Evolutionary conservation across 1,139 yeast species (phyloP).

Genomic region (Protomyces lactucae-debilis): DNA sequence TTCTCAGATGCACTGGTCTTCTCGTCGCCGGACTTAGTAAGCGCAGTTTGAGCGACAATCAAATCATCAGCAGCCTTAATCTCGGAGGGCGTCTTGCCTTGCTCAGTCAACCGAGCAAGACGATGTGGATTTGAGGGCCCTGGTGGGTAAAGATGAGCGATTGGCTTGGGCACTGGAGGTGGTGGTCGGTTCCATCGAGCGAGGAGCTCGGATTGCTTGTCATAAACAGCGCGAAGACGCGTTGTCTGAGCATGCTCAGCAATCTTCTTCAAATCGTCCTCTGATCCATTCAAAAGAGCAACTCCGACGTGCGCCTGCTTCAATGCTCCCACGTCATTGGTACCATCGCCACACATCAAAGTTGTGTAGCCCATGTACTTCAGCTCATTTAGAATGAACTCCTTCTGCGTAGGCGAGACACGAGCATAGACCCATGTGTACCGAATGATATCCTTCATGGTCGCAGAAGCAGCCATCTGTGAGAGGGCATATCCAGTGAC

Average conservation of each 20-base stretch:
- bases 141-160: constrained; percentile 96
- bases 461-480: constrained; percentile 51
- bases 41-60: constrained; percentile 1
- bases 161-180: constrained; percentile 78
- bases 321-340: constrained; percentile 98
- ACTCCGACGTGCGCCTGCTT: constrained; percentile 98
- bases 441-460: constrained; percentile 65
- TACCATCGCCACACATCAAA: constrained; percentile 99
- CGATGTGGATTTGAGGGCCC: constrained; percentile 89
- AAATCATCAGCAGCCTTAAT: constrained; percentile 46
- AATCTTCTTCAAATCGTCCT: constrained; percentile 83
- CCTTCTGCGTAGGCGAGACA: constrained; percentile 95
- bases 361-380: constrained; percentile 89
- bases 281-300: constrained; percentile 94
- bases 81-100: constrained; percentile 58
- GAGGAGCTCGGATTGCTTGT: constrained; percentile 76
- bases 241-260: constrained; percentile 74
- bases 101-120: constrained; percentile 77
- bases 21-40: constrained; percentile 10
- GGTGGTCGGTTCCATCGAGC: constrained; percentile 74
- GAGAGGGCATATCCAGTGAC: constrained; percentile 87
- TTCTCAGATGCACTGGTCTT: constrained; percentile 36
- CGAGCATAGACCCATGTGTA: constrained; percentile 97
- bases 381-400: constrained; percentile 74
- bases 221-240: constrained; percentile 62